Conservation (phyloP, 495 filamentous ascomycete genomes). For the Pseudoneurospora amorphoporcata region DNA sequence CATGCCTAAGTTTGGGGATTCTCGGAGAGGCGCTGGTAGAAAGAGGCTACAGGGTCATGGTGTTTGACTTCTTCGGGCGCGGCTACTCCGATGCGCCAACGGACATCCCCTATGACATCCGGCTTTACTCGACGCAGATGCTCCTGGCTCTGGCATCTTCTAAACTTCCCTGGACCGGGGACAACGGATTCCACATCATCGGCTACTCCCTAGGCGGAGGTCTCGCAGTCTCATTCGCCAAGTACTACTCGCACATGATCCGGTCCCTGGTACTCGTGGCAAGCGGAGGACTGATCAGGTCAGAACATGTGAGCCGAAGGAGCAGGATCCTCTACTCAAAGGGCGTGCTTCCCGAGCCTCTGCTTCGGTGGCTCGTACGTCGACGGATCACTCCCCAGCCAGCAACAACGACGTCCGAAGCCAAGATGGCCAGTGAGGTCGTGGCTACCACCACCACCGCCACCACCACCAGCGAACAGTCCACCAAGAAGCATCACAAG, state of each 20-base stretch:
- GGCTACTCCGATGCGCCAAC: constrained; percentile 67
- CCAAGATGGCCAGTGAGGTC: constrained; percentile 17
- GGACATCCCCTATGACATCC: constrained; percentile 53
- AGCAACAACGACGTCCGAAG: constrained; percentile 12
- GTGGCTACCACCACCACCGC: constrained; percentile 7
- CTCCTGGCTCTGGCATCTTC: constrained; percentile 61
- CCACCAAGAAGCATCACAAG: constrained; percentile 7
- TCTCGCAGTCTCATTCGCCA: constrained; percentile 60
- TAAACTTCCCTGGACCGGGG: constrained; percentile 36
- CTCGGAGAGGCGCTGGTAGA: constrained; percentile 56
- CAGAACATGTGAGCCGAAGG: constrained; percentile 28
- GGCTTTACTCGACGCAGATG: constrained; percentile 65
- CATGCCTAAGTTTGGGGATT: constrained; percentile 54
- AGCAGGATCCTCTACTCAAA: constrained; percentile 34
- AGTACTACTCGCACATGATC: constrained; percentile 56
- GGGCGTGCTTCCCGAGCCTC: constrained; percentile 39
- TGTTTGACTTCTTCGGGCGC: constrained; percentile 73
- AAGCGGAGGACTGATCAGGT: constrained; percentile 48
- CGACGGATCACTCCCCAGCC: constrained; percentile 36
- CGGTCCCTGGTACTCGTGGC: constrained; percentile 66
- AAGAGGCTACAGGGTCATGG: constrained; percentile 63
- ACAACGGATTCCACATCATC: constrained; percentile 51
- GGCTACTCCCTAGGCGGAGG: constrained; percentile 83
- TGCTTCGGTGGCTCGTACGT: constrained; percentile 44
- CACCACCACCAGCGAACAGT: background rate